Evolutionary conservation across 2,329 filamentous ascomycete species (phyloP), one percentile per base, ranked within the genome.

Genomic region (Achaetomium macrosporum): DNA sequence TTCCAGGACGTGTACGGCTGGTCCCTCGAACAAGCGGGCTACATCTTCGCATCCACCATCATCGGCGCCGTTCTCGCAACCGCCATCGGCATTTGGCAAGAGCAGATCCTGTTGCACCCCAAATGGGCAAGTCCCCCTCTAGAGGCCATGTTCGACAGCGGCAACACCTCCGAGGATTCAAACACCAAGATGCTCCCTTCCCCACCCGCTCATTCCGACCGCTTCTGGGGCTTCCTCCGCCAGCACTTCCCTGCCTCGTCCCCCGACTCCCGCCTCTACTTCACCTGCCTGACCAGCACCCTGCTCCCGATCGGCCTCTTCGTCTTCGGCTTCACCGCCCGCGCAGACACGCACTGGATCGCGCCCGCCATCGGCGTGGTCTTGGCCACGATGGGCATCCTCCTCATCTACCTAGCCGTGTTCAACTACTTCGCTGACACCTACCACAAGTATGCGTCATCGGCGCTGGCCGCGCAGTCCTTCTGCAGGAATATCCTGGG

Each of bases 361-460:
- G 80, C 82, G 0, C 88, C 89, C 0, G 71, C 82, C 0, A 76
- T 96, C 19, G 83, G 78, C 0, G 76, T 96, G 33, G 81, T 77
- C 0, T 79, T 90, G 54, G 84, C 89, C 0, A 92, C 87, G 0
- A 87, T 92, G 75, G 86, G 91, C 29, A 95, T 96, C 59, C 92
- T 89, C 67, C 85, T 82, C 39, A 83, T 96, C 35, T 95, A 95
- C 65, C 77, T 96, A 1, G 85, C 90, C 2, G 88, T 90, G 0
- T 96, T 96, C 73, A 96, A 96, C 66, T 96, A 95, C 62, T 77
- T 96, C 1, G 90, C 90, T 17, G 91, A 96, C 65, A 85, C 85
- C 1, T 96, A 96, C 68, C 86, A 90, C 65, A 76, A 80, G 2
- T 96, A 92, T 63, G 89, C 91, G 0, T 90, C 85, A 37, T 93